These are phyloP conservation scores for Globisporangium radiosum DNA, from an alignment of 352 stramenopile genomes.

Conservation along the genomic window DNA sequence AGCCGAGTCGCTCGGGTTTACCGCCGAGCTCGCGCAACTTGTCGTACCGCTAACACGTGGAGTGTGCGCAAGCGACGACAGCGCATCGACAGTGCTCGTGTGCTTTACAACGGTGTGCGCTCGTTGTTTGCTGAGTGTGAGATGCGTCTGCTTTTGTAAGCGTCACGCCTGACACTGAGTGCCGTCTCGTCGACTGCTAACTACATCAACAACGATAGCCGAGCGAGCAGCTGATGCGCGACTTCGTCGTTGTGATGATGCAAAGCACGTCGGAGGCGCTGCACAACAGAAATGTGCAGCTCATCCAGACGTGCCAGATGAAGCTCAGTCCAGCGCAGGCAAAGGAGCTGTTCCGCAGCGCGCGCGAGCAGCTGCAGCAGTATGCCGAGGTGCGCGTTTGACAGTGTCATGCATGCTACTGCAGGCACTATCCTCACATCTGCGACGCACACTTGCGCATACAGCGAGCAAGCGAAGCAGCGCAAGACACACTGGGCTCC, in stretches of 20 bases:
- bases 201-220: slow-evolving; percentile 20
- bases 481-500: slow-evolving; percentile 25
- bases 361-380: slow-evolving; percentile 7
- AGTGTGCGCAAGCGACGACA: slow-evolving; percentile 19
- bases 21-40: slow-evolving; percentile 25
- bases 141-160: not conserved
- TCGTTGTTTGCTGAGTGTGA: not conserved
- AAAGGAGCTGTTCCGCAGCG: slow-evolving; percentile 24
- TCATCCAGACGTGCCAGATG: slow-evolving; percentile 50
- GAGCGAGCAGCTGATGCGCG: slow-evolving; percentile 26
- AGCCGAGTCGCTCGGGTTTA: slow-evolving; percentile 38
- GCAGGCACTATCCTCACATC: not conserved
- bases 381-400: not conserved
- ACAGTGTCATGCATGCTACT: not conserved
- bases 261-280: not conserved
- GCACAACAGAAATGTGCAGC: slow-evolving; percentile 9
- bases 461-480: slow-evolving; percentile 28
- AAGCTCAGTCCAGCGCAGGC: slow-evolving; percentile 33
- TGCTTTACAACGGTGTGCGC: slow-evolving; percentile 33
- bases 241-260: slow-evolving; percentile 34
- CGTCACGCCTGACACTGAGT: not conserved
- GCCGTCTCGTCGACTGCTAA: not conserved
- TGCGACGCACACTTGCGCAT: not conserved
- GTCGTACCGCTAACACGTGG: slow-evolving; percentile 51
- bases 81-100: slow-evolving; percentile 22